A percentile compares a stretch with the other conserved stretches of the same genome.
These are phyloP conservation scores for Chiua sp. DNA, from an alignment of 1,284 basidiomycete genomes.

Conservation along the genomic window DNA sequence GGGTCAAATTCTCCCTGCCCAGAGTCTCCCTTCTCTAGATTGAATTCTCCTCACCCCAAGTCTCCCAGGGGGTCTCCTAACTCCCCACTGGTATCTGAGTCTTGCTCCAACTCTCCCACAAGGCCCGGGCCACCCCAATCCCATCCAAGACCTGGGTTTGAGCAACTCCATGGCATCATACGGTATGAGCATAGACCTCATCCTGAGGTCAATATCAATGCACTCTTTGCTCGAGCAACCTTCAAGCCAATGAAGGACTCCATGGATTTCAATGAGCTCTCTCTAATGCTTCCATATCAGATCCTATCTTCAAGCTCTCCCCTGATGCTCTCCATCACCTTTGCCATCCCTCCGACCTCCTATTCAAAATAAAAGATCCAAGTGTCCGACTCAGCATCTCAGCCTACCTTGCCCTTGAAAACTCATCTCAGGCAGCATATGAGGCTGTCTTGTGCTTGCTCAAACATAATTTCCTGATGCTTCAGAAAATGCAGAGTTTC, in stretches of 20 bases:
- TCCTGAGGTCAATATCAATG: neutral
- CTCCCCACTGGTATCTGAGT: too few relatives aligned
- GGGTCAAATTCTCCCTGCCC: too few relatives aligned
- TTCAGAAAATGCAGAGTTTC: neutral
- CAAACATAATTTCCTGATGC: neutral
- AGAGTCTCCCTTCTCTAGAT: too few relatives aligned
- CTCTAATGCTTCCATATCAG: neutral
- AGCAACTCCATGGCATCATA: neutral
- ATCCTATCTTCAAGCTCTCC: neutral
- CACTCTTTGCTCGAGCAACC: neutral
- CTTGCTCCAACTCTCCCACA: too few relatives aligned
- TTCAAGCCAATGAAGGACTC: constrained; percentile 9
- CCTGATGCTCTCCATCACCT: neutral
- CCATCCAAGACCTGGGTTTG: too few relatives aligned
- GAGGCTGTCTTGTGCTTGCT: neutral
- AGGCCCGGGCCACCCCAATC: too few relatives aligned
- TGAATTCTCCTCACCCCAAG: too few relatives aligned
- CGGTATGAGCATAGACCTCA: neutral
- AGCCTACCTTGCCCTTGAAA: constrained; percentile 6
- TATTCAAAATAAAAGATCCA: neutral
- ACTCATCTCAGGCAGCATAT: constrained; percentile 8
- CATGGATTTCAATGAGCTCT: constrained; percentile 1
- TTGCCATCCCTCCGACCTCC: neutral
- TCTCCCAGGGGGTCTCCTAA: too few relatives aligned
- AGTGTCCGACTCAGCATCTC: neutral